phyloP scores from a whole-genome alignment of 2,329 filamentous ascomycete species.

The Atkinsonella hypoxylon region DNA sequence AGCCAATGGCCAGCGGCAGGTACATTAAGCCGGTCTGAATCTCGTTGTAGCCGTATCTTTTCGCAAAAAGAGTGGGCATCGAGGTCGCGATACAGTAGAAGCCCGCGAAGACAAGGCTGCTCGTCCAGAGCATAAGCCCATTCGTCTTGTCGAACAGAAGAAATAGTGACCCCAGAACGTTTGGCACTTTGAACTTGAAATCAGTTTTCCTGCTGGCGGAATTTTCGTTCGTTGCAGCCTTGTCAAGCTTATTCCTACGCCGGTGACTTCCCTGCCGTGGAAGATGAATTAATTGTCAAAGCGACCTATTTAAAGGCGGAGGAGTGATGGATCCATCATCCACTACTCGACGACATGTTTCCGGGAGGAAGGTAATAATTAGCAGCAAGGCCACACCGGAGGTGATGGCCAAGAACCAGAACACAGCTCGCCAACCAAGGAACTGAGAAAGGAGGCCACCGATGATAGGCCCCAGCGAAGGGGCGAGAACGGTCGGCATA shows the following conservation, averaged over 20 bases:
- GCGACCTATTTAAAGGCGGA: conserved; percentile 23
- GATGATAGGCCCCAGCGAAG: conserved; percentile 41
- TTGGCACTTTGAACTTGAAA: conserved; percentile 27
- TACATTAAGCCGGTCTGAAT: conserved; percentile 41
- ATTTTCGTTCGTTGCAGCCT: conserved; percentile 5
- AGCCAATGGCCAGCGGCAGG: conserved; percentile 37
- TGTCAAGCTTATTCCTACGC: conserved; percentile 1
- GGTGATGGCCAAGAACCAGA: conserved; percentile 48
- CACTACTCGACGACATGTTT: conserved; percentile 36
- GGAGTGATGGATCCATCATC: conserved; percentile 38
- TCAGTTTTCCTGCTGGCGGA: conserved; percentile 10
- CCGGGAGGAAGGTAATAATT: conserved; percentile 38
- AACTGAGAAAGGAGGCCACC: conserved; percentile 45
- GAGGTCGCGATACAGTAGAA: conserved; percentile 36
- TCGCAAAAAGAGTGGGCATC: conserved; percentile 29
- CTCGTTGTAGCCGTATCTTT: conserved; percentile 48
- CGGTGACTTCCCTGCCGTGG: conserved; percentile 7
- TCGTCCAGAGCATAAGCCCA: conserved; percentile 31
- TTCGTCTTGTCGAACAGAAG: conserved; percentile 31
- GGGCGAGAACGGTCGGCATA: conserved; percentile 35
- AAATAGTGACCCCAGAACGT: conserved; percentile 27
- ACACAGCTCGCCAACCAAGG: conserved; percentile 47
- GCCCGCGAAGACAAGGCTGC: conserved; percentile 34
- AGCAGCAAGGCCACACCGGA: conserved; percentile 27
- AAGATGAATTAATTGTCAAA: conserved; percentile 18